Conservation (phyloP, 805 yeast genomes). For the Naumovozyma dairenensis region DNA sequence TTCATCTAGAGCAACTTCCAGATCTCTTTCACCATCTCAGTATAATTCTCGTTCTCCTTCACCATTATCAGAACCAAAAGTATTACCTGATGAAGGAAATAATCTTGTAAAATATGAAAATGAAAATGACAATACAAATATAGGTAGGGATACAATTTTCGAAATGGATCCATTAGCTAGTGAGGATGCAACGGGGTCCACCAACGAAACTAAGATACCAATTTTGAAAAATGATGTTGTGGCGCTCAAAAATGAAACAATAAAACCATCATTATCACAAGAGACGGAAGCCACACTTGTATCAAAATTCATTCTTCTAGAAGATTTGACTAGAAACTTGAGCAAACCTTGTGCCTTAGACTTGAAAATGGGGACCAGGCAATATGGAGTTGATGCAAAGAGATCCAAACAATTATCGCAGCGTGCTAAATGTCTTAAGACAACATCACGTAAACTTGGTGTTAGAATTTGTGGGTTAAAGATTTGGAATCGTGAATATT, state of each 20-base stretch:
- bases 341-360: constrained; percentile 83
- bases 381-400: constrained; percentile 90
- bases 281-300: constrained; percentile 25
- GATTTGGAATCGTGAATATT: constrained; percentile 52
- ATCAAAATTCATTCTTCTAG: constrained; percentile 66
- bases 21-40: no score
- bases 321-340: constrained; percentile 82
- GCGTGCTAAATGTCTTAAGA: constrained; percentile 63
- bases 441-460: constrained; percentile 77
- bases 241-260: no score
- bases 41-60: no score
- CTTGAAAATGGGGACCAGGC: constrained; percentile 96
- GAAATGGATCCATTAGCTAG: neutral
- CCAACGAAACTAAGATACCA: no score
- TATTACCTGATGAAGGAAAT: no score
- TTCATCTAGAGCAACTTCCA: no score
- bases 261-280: no score
- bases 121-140: no score
- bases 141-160: no score
- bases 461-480: constrained; percentile 95
- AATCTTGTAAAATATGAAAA: no score
- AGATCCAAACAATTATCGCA: constrained; percentile 67
- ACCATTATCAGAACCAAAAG: no score
- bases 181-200: constrained; percentile 1
- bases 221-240: no score